These are phyloP conservation scores for Ophiocordyceps camponoti-leonardi DNA, from an alignment of 2,329 filamentous ascomycete genomes.

Conservation along the genomic window DNA sequence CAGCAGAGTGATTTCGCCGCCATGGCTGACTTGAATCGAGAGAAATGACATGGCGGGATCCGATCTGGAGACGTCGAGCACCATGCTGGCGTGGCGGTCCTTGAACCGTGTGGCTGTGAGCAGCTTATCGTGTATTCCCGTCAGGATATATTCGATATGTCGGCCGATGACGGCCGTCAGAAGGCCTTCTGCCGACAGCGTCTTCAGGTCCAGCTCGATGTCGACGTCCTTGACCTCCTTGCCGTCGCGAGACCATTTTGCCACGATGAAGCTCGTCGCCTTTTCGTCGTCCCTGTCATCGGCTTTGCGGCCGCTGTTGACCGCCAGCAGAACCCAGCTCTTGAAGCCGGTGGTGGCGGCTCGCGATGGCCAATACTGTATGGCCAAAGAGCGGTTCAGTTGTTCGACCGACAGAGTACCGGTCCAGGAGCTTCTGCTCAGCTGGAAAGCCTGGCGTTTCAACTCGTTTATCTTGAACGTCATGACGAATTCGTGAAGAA, in stretches of 20 bases:
- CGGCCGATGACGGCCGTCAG: constrained; percentile 57
- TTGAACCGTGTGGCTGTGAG: constrained; percentile 42
- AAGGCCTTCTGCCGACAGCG: constrained; percentile 57
- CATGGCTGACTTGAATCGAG: constrained; percentile 50
- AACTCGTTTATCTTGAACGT: constrained; percentile 83
- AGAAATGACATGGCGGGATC: constrained; percentile 54
- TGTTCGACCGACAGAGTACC: constrained; percentile 62
- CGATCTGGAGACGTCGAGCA: constrained; percentile 36
- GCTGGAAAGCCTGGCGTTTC: constrained; percentile 54
- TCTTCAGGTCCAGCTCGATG: constrained; percentile 47
- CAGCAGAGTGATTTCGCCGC: constrained; percentile 40
- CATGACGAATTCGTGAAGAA: constrained; percentile 72
- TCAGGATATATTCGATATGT: constrained; percentile 57
- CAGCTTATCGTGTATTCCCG: constrained; percentile 45
- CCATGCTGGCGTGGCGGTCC: constrained; percentile 38
- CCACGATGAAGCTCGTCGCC: constrained; percentile 35
- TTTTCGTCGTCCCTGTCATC: constrained; percentile 21
- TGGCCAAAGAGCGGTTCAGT: constrained; percentile 62
- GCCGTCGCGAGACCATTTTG: constrained; percentile 74
- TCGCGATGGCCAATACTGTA: constrained; percentile 78
- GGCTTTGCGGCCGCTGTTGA: constrained; percentile 45
- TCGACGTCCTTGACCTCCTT: constrained; percentile 53
- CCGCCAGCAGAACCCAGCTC: constrained; percentile 81
- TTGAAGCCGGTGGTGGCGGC: constrained; percentile 38
- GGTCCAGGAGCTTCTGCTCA: constrained; percentile 59